A percentile compares a stretch with the other conserved stretches of the same genome.
These are phyloP conservation scores for Russula sp. DNA, from an alignment of 768 basidiomycete genomes.

Conservation along the genomic window DNA sequence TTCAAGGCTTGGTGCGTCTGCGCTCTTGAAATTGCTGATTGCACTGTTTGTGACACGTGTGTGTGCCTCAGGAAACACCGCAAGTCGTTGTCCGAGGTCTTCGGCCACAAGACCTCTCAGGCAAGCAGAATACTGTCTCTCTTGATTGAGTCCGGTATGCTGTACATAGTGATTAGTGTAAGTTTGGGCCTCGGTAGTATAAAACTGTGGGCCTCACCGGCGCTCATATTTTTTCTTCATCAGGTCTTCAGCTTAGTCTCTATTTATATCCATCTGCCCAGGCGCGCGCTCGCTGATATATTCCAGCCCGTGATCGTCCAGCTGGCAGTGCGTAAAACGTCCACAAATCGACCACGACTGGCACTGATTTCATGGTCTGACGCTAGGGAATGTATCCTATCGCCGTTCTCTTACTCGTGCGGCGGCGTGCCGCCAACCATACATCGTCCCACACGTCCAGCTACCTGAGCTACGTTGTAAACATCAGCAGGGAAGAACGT, in stretches of 20 bases:
- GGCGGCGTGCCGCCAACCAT: not conserved
- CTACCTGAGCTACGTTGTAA: not conserved
- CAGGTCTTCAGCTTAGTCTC: not conserved
- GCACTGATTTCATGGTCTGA: not conserved
- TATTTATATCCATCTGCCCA: not conserved
- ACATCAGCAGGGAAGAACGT: not conserved
- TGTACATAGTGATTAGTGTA: conserved; percentile 8
- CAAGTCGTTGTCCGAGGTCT: not conserved
- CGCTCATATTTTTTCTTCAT: no score
- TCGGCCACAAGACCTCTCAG: not conserved
- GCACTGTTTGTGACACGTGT: not conserved
- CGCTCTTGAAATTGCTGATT: not conserved
- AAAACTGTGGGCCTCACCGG: not conserved
- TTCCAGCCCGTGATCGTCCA: not conserved
- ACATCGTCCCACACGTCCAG: not conserved
- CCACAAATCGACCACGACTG: not conserved
- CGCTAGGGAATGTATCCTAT: conserved; percentile 12
- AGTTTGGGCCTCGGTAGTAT: not conserved
- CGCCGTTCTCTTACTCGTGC: not conserved
- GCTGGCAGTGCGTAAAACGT: not conserved
- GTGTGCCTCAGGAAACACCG: not conserved
- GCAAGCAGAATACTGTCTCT: not conserved
- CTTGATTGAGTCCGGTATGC: conserved; percentile 8
- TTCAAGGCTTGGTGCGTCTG: not conserved
- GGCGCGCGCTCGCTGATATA: not conserved